Base-by-base conservation (phyloP, 345 rosid genomes). In the Eucalyptus sp. region DNA sequence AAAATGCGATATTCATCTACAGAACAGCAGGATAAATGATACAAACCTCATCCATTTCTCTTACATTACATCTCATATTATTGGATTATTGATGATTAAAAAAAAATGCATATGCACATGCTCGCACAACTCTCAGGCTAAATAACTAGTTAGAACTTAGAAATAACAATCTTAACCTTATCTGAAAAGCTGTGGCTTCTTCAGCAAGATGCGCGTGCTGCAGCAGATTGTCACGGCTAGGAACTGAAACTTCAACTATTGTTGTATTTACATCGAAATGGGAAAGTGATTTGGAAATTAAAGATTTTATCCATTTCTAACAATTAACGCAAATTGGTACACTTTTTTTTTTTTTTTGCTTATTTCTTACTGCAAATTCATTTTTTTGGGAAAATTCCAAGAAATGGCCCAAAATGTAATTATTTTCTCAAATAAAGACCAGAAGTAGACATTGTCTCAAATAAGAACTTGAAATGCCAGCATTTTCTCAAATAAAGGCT, bases 401-500 rank as follows among this genome's bases (percentile, higher is more conserved):
- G 4, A 51, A 51, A 51, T 17, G 1, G 4, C 9, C 56, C 9
- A 1, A 51, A 51, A 2, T 51, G 0, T 51, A 17, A 51, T 51
- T 0, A 16, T 51, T 51, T 51, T 51, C 0, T 51, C 56, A 51
- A 51, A 51, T 50, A 50, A 50, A 1, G 7, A 50, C 0, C 18
- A 0, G 1, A 15, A 50, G 1, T 50, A 50, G 7, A 50, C 0
- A 0, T 50, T 50, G 0, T 14, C 7, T 50, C 7, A 15, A 50
- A 50, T 50, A 50, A 50, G 0, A 5, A 1, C 0, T 15, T 50
- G 52, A 50, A 50, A 1, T 0, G 18, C 1, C 16, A 50, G 6
- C 0, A 50, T 1, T 15, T 50, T 50, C 3, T 50, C 0, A 50
- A 50, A 50, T 50, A 50, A 50, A 1, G 0, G 0, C 18, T 1